Conservation (phyloP, 1,284 basidiomycete genomes). For the Filobasidium uniguttulatum region DNA sequence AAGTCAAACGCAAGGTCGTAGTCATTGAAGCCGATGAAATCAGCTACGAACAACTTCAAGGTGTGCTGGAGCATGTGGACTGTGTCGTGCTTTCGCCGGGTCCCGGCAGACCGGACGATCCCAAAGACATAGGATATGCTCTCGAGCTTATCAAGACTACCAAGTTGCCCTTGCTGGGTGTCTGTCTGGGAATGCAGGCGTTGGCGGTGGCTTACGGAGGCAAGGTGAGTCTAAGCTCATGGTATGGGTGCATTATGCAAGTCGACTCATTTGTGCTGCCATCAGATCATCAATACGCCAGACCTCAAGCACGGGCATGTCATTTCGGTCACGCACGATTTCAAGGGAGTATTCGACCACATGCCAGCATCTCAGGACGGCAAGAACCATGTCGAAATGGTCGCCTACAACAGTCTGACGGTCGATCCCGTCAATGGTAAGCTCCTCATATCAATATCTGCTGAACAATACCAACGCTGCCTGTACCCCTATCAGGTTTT, state of each 20-base stretch:
- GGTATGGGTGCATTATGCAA: no score
- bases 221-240: constrained; percentile 40
- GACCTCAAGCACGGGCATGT: constrained; percentile 58
- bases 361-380: constrained; percentile 24
- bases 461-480: not conserved
- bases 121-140: constrained; percentile 36
- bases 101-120: constrained; percentile 34
- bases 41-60: constrained; percentile 29
- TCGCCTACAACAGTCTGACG: constrained; percentile 57
- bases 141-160: constrained; percentile 27
- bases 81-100: constrained; percentile 38
- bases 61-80: constrained; percentile 32
- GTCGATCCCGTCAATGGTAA: constrained; percentile 29
- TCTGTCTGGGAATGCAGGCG: constrained; percentile 88
- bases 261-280: constrained; percentile 25
- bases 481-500: constrained; percentile 22
- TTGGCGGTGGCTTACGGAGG: constrained; percentile 67
- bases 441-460: not conserved
- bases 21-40: constrained; percentile 36
- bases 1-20: constrained; percentile 32
- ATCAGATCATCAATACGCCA: constrained; percentile 34
- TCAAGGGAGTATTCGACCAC: constrained; percentile 49
- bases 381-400: constrained; percentile 49
- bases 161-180: constrained; percentile 35
- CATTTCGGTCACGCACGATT: constrained; percentile 49